These are phyloP conservation scores for Fistulifera pelliculosa DNA, from an alignment of 108 stramenopile species.

Conservation along the genomic window DNA sequence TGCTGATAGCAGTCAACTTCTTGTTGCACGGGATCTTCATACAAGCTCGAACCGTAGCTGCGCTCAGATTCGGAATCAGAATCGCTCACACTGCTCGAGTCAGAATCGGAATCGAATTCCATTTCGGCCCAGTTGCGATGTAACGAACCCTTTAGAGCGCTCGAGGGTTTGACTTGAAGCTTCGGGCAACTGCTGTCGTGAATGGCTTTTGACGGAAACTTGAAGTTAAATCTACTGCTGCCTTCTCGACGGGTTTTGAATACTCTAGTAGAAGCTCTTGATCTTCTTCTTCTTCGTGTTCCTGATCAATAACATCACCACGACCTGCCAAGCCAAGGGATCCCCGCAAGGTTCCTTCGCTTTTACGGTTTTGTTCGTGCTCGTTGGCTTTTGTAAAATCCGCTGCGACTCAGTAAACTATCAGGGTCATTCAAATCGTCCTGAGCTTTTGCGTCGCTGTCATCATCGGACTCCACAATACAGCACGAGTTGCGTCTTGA, in stretches of 20 bases:
- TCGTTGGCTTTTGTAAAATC: not conserved
- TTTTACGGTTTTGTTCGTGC: not conserved
- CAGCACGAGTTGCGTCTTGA: not conserved
- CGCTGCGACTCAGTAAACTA: slow-evolving; percentile 5
- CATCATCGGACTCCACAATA: not conserved
- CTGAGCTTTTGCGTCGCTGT: not conserved
- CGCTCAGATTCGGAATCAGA: not conserved
- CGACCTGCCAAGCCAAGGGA: not conserved
- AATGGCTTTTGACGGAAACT: slow-evolving; percentile 2
- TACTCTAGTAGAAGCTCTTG: not conserved
- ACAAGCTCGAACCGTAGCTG: slow-evolving; percentile 1
- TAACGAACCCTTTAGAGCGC: not conserved
- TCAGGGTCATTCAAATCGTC: slow-evolving; percentile 14
- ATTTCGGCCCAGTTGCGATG: slow-evolving; percentile 9
- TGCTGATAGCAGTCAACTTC: slow-evolving; percentile 13
- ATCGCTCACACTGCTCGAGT: too few species aligned
- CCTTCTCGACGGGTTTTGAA: slow-evolving; percentile 1
- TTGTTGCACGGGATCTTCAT: slow-evolving; percentile 7
- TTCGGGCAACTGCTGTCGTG: not conserved
- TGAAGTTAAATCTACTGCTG: not conserved
- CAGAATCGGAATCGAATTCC: not conserved
- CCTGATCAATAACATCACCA: not conserved
- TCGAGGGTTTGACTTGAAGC: not conserved
- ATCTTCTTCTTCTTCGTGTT: not conserved
- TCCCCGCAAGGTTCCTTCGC: not conserved